Percentiles rank a stretch among this genome's conserved stretches.
Evolutionary conservation across 805 yeast genomes (phyloP).

Genomic region (Kodamaea restingae): DNA sequence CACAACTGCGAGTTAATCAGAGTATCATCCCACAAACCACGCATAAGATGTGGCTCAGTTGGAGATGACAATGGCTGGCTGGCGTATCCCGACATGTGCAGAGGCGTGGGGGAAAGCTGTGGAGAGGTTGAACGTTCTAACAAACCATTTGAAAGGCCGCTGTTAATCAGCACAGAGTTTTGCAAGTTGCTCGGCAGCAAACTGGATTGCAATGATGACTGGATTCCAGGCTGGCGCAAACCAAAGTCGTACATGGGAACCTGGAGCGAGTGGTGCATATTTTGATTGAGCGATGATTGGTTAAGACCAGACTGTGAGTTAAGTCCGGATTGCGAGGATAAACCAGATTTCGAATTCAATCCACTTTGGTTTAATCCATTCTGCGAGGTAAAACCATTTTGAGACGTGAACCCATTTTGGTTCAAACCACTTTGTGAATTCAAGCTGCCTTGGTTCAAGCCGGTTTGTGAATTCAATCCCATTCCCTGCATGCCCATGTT

Average conservation of each 20-base stretch:
- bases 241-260: background rate
- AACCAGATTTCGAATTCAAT: too few species aligned
- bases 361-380: too few species aligned
- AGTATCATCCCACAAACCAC: background rate
- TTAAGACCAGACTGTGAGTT: background rate
- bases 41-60: background rate
- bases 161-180: background rate
- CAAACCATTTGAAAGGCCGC: background rate
- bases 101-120: slow-evolving; percentile 6
- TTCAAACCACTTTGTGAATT: too few species aligned
- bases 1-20: background rate
- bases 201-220: too few species aligned
- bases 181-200: background rate
- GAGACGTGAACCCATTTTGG: too few species aligned
- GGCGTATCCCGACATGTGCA: slow-evolving; percentile 1
- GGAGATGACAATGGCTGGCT: background rate
- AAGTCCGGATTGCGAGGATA: too few species aligned
- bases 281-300: background rate
- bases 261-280: background rate
- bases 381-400: too few species aligned
- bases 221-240: background rate
- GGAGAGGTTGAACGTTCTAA: slow-evolving; percentile 1
- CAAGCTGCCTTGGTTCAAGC: too few species aligned
- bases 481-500: background rate
- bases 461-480: too few species aligned